Evolutionary conservation across 257 asterid genomes (phyloP).

Genomic region (Buddleja alternifolia): DNA sequence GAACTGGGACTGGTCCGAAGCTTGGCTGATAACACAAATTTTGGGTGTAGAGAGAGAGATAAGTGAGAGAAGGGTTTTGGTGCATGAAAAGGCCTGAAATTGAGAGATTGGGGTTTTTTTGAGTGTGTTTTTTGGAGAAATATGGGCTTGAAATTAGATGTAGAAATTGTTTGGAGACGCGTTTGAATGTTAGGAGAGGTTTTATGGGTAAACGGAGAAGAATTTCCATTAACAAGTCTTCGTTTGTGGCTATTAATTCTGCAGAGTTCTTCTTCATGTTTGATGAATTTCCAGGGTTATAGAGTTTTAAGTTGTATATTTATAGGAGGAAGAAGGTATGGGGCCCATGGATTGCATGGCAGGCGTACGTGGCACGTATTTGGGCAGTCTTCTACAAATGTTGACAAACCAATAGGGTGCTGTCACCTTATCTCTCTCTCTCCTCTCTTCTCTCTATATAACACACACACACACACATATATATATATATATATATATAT

Average conservation of each 20-base stretch:
- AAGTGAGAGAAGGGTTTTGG: background rate
- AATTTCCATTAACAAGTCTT: conserved; percentile 20
- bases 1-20: conserved; percentile 13
- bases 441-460: background rate
- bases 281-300: too few relatives aligned
- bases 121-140: conserved; percentile 22
- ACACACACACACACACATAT: background rate
- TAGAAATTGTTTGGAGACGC: conserved; percentile 19
- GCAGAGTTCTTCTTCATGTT: background rate
- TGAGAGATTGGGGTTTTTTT: conserved; percentile 1
- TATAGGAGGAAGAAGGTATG: background rate
- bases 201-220: conserved; percentile 23
- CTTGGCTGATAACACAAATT: background rate
- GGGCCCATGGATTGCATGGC: background rate
- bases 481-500: background rate
- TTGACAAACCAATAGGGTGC: background rate
- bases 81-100: conserved; percentile 4
- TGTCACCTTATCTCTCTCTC: background rate
- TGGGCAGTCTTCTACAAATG: background rate
- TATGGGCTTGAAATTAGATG: conserved; percentile 2
- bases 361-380: background rate
- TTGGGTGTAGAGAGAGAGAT: conserved; percentile 2
- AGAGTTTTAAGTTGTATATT: too few relatives aligned
- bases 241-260: conserved; percentile 11
- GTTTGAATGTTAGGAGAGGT: conserved; percentile 23